Percentiles rank a stretch among this genome's conserved stretches.
Conservation (phyloP, 2,329 filamentous ascomycete species). For the Ceratocystis cacaofunesta region DNA sequence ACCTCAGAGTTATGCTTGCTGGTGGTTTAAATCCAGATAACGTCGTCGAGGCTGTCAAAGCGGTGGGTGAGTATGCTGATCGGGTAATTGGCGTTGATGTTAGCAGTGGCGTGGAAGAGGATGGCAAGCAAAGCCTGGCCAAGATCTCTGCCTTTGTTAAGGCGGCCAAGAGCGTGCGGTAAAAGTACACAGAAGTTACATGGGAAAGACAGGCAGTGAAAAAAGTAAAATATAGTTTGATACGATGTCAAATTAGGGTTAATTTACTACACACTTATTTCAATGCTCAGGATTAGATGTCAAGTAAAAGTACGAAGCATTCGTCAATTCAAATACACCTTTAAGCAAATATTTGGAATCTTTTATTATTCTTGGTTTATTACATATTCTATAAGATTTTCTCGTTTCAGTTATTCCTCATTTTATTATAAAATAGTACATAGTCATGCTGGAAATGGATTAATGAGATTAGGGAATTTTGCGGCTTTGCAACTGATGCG, state of each 20-base stretch:
- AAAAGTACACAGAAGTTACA: constrained; percentile 16
- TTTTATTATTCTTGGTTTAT: too few species aligned
- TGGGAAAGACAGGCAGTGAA: neutral
- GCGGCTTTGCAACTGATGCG: neutral
- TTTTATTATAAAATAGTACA: too few species aligned
- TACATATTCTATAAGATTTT: too few species aligned
- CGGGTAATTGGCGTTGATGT: constrained; percentile 77
- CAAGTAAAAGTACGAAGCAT: neutral
- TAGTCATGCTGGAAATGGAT: too few species aligned
- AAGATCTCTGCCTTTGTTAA: constrained; percentile 72
- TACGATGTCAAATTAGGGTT: neutral
- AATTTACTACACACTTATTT: neutral
- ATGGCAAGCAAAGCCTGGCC: constrained; percentile 62
- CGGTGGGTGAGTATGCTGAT: constrained; percentile 40
- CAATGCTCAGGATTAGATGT: neutral
- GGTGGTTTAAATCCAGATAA: constrained; percentile 74
- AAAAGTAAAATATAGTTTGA: neutral
- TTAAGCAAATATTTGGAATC: too few species aligned
- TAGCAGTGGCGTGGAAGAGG: constrained; percentile 80
- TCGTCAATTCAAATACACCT: too few species aligned
- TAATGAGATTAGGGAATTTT: neutral
- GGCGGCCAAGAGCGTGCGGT: constrained; percentile 50
- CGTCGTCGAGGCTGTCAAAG: constrained; percentile 49
- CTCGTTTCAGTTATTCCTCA: too few species aligned
- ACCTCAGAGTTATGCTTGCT: constrained; percentile 65